A percentile compares a stretch with the other conserved stretches of the same genome.
Conservation (phyloP, 768 basidiomycete genomes). For the Mycena epipterygia region DNA sequence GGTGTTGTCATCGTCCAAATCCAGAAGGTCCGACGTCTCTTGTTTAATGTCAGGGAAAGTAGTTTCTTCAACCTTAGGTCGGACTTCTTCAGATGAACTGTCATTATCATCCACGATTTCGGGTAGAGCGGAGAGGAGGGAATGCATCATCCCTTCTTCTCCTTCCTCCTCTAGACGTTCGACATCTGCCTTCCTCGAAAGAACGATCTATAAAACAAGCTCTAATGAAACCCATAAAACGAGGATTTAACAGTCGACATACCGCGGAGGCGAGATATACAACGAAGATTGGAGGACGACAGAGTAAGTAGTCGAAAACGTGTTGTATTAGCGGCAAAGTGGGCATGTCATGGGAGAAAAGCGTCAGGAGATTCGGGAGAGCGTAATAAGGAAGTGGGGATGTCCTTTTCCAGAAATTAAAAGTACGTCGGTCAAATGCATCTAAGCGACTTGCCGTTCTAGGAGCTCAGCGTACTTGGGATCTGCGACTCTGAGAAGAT, state of each 20-base stretch:
- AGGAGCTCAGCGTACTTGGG: conserved; percentile 77
- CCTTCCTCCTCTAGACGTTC: conserved; percentile 72
- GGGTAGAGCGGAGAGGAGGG: conserved; percentile 47
- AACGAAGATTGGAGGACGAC: conserved; percentile 82
- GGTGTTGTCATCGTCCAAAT: too few species aligned
- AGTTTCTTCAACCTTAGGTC: conserved; percentile 19
- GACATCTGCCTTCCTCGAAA: conserved; percentile 80
- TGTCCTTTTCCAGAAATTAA: conserved; percentile 56
- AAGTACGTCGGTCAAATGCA: conserved; percentile 1
- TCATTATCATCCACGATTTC: conserved; percentile 57
- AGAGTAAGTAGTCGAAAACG: conserved; percentile 90
- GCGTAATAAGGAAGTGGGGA: conserved; percentile 91
- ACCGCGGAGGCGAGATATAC: conserved; percentile 91
- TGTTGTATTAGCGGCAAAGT: conserved; percentile 92
- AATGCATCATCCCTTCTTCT: conserved; percentile 60
- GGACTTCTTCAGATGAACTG: conserved; percentile 2
- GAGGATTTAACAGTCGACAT: conserved; percentile 46
- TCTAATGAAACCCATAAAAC: background rate
- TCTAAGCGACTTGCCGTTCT: conserved; percentile 63
- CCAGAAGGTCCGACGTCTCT: conserved; percentile 1
- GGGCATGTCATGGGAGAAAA: conserved; percentile 94
- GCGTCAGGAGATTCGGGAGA: conserved; percentile 89
- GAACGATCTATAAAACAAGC: conserved; percentile 67
- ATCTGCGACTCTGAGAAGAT: conserved; percentile 80
- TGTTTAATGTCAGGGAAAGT: conserved; percentile 7